Conservation (phyloP, 1,284 basidiomycete species). For the Heterobasidion occidentale region DNA sequence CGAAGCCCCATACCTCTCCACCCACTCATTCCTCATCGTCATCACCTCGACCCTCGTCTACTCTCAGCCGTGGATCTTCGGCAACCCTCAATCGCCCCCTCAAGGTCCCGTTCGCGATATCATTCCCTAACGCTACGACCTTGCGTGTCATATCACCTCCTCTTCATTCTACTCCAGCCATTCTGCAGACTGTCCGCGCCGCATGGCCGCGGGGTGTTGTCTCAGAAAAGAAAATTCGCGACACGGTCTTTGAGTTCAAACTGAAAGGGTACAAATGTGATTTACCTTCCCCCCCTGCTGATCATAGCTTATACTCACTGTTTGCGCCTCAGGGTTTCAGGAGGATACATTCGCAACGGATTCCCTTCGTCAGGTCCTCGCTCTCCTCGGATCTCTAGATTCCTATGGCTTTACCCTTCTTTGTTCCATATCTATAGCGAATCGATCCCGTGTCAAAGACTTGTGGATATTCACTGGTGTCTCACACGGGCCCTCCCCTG, state of each 20-base stretch:
- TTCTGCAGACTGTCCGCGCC: slow-evolving; percentile 66
- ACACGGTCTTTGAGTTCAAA: slow-evolving; percentile 69
- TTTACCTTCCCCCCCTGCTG: slow-evolving; percentile 1
- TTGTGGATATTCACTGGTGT: slow-evolving; percentile 68
- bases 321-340: slow-evolving; percentile 52
- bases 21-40: slow-evolving; percentile 20
- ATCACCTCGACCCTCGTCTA: slow-evolving; percentile 18
- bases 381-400: slow-evolving; percentile 60
- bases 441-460: slow-evolving; percentile 66
- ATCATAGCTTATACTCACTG: neutral
- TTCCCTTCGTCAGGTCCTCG: slow-evolving; percentile 66
- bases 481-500: slow-evolving; percentile 21
- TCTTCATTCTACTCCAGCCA: slow-evolving; percentile 66
- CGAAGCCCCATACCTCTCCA: slow-evolving; percentile 29
- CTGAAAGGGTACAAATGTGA: slow-evolving; percentile 72
- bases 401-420: slow-evolving; percentile 58
- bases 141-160: slow-evolving; percentile 70
- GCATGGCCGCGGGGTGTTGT: slow-evolving; percentile 75
- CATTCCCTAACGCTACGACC: slow-evolving; percentile 57
- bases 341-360: slow-evolving; percentile 72
- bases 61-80: slow-evolving; percentile 11
- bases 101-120: slow-evolving; percentile 59
- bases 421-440: slow-evolving; percentile 59
- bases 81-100: slow-evolving; percentile 6
- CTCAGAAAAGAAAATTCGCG: slow-evolving; percentile 66